A percentile compares a stretch with the other conserved stretches of the same genome.
These are phyloP conservation scores for Chenopodium formosanum DNA, from an alignment of 148 eudicot genomes.

Conservation along the genomic window DNA sequence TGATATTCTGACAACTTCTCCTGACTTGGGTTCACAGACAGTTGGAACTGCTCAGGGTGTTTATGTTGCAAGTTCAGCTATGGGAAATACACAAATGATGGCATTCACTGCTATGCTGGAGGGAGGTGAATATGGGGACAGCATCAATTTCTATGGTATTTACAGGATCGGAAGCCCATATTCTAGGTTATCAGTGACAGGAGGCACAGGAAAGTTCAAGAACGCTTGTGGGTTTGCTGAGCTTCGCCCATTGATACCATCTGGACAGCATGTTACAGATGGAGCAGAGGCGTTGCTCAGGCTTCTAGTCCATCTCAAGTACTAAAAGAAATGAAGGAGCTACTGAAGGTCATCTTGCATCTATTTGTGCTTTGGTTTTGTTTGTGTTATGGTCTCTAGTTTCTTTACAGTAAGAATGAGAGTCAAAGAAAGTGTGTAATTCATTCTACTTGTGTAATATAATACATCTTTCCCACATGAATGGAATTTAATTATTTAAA, in stretches of 20 bases:
- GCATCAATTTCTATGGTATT: constrained; percentile 90
- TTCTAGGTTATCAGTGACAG: constrained; percentile 78
- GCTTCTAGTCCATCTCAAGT: constrained; percentile 66
- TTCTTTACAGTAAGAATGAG: constrained; percentile 12
- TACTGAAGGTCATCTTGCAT: constrained; percentile 2
- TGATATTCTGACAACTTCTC: constrained; percentile 71
- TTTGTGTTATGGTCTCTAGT: constrained; percentile 23
- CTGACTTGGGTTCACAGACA: constrained; percentile 67
- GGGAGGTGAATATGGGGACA: constrained; percentile 97
- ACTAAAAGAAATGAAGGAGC: constrained; percentile 35
- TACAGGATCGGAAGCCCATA: constrained; percentile 70
- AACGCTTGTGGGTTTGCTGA: constrained; percentile 92
- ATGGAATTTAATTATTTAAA: not conserved
- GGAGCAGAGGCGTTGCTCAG: constrained; percentile 83
- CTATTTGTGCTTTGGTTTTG: constrained; percentile 25
- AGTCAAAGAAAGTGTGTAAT: constrained; percentile 23
- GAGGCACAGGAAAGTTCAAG: constrained; percentile 90
- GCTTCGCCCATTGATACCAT: constrained; percentile 73
- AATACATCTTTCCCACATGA: constrained; percentile 9
- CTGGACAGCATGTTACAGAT: constrained; percentile 69
- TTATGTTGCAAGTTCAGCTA: constrained; percentile 86
- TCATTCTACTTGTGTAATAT: constrained; percentile 22
- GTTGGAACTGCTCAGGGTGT: constrained; percentile 89
- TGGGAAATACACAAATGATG: constrained; percentile 87
- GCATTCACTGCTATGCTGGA: constrained; percentile 90